Evolutionary conservation across 352 stramenopile genomes (phyloP), one percentile per base, ranked within the genome.

Genomic region (Pythium monospermum): DNA sequence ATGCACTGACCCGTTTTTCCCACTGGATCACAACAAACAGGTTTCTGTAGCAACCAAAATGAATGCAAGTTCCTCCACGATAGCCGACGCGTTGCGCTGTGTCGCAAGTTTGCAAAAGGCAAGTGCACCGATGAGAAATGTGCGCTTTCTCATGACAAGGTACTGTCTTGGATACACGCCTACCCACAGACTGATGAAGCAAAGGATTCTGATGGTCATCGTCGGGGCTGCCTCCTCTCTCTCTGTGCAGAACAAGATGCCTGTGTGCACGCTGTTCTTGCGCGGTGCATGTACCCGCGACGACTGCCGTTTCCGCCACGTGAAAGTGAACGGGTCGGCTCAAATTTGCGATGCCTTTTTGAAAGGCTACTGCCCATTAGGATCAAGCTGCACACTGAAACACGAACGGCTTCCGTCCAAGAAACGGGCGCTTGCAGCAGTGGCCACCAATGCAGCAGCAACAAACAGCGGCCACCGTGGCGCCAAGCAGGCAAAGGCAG

Each of bases 11-110:
- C n/a, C n/a, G n/a, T n/a, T n/a, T n/a, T n/a, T n/a, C n/a, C n/a
- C n/a, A n/a, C n/a, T 39, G 6, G 6, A 22, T 22, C 36, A 41
- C 18, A 10, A 10, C 36, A 41, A 41, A 21, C 36, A 91, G 82
- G 82, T 11, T 87, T 77, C 45, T 93, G 82, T 63, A 93, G 87
- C 48, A 85, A 87, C 42, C 80, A 86, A 58, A 76, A 88, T 53
- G 66, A 65, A 15, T 93, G 82, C 62, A 75, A 70, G 49, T 91
- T 86, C 59, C 84, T 93, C 52, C 82, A 93, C 47, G 82, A 93
- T 54, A 93, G 79, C 55, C 79, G 82, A 18, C 79, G 73, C n/a
- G 66, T 91, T 39, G 70, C 72, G n/a, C 83, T 93, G 43, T 93
- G 82, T 31, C 77, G 73, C 23, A 84, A 86, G 46, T 93, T 93